Conservation (phyloP, 257 asterid species). For the Rauvolfia tetraphylla region DNA sequence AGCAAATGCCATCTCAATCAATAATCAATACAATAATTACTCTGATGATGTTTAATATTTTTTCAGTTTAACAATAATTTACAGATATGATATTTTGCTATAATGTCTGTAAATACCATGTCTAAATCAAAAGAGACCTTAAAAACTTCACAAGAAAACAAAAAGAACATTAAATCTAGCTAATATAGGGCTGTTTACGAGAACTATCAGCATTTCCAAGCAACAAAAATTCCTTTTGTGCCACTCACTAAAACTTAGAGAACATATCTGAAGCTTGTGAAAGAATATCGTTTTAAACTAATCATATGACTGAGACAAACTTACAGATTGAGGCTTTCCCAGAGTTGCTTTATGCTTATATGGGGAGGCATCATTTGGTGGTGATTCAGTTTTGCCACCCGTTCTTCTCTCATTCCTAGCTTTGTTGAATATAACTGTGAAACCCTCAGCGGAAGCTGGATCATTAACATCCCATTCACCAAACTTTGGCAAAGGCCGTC, state of each 20-base stretch:
- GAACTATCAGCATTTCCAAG: not conserved
- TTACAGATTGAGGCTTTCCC: constrained; percentile 70
- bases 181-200: not conserved
- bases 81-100: not conserved
- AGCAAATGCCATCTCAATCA: not conserved
- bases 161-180: not conserved
- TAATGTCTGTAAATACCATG: not conserved
- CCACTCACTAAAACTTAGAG: not conserved
- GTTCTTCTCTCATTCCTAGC: constrained; percentile 58
- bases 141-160: not conserved
- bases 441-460: constrained; percentile 67
- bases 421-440: constrained; percentile 63
- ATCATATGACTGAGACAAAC: constrained; percentile 19
- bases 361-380: constrained; percentile 42
- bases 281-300: not conserved
- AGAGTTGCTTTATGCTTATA: constrained; percentile 47
- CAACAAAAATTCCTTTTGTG: not conserved
- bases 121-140: not conserved
- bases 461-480: constrained; percentile 80
- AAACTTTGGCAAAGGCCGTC: constrained; percentile 60
- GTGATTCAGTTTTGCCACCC: constrained; percentile 55
- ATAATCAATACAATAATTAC: not conserved
- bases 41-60: not conserved
- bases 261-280: not conserved
- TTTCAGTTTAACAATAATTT: not conserved